Conservation (phyloP, 1,139 yeast species). For the Pichia sp. region DNA sequence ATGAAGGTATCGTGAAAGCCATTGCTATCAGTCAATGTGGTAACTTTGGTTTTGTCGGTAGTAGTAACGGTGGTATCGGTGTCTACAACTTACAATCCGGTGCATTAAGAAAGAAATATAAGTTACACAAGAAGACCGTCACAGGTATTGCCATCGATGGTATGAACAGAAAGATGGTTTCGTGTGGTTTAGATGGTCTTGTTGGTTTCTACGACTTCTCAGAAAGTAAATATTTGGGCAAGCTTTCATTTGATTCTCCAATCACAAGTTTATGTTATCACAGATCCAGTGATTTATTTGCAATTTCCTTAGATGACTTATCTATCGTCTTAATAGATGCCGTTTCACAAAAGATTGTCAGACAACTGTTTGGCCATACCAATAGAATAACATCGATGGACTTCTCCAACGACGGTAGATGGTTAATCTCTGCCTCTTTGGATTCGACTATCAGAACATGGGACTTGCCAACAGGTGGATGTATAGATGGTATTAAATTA, state of each 20-base stretch:
- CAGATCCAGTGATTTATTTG: conserved; percentile 78
- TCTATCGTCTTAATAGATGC: conserved; percentile 83
- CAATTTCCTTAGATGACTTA: conserved; percentile 83
- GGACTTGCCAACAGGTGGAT: conserved; percentile 97
- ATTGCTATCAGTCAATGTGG: conserved; percentile 92
- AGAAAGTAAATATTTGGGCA: conserved; percentile 66
- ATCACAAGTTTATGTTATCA: conserved; percentile 77
- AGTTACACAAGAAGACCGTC: conserved; percentile 74
- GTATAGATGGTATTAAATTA: conserved; percentile 87
- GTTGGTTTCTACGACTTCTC: conserved; percentile 88
- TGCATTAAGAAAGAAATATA: conserved; percentile 56
- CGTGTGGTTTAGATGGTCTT: conserved; percentile 85
- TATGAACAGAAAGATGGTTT: conserved; percentile 82
- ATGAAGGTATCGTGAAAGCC: conserved; percentile 76
- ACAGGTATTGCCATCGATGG: conserved; percentile 92
- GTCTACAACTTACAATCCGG: conserved; percentile 94
- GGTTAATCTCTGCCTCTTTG: conserved; percentile 83
- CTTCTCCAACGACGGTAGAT: conserved; percentile 94
- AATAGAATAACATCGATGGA: conserved; percentile 88
- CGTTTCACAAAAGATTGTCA: conserved; percentile 75
- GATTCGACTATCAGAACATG: conserved; percentile 93
- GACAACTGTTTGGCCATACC: conserved; percentile 88
- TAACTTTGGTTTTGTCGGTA: conserved; percentile 93
- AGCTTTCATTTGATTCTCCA: conserved; percentile 70
- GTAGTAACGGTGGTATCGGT: conserved; percentile 83